These are phyloP conservation scores for Naganishia antarctica DNA, from an alignment of 768 basidiomycete species.

Conservation along the genomic window DNA sequence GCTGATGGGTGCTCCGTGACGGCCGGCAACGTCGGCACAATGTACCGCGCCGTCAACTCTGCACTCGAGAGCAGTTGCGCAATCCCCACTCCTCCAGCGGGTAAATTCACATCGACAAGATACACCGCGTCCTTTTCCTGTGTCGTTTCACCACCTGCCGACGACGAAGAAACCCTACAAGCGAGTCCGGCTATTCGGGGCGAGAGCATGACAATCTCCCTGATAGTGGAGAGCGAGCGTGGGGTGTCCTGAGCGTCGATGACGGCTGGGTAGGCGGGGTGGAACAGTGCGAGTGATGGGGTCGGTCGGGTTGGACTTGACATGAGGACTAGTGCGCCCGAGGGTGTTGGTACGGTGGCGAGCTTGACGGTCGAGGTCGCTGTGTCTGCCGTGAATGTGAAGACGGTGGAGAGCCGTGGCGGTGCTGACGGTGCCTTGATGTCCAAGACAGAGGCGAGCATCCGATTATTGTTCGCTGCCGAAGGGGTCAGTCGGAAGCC, in stretches of 20 bases:
- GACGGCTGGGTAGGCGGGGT: constrained; percentile 26
- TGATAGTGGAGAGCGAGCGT: background rate
- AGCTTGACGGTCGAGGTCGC: background rate
- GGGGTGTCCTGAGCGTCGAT: constrained; percentile 21
- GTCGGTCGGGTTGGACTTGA: background rate
- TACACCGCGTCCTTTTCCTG: constrained; percentile 18
- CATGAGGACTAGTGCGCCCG: constrained; percentile 12
- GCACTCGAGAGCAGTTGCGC: constrained; percentile 27
- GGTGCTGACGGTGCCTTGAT: background rate
- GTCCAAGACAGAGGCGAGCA: constrained; percentile 15
- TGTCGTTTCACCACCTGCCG: background rate
- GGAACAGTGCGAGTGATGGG: constrained; percentile 27
- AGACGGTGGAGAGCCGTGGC: background rate
- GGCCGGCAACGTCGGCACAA: background rate
- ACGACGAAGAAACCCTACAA: background rate
- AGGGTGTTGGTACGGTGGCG: constrained; percentile 5
- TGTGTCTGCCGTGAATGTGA: background rate
- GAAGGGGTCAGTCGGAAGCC: background rate
- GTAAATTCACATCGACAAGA: constrained; percentile 21
- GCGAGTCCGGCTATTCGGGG: constrained; percentile 5
- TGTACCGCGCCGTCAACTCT: constrained; percentile 10
- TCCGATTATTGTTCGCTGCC: constrained; percentile 10
- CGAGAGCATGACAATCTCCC: constrained; percentile 8
- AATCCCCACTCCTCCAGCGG: constrained; percentile 27
- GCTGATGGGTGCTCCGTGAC: background rate